These are phyloP conservation scores for Aspergillus fumigatus DNA, from an alignment of 2,329 filamentous ascomycete genomes.

Conservation along the genomic window DNA sequence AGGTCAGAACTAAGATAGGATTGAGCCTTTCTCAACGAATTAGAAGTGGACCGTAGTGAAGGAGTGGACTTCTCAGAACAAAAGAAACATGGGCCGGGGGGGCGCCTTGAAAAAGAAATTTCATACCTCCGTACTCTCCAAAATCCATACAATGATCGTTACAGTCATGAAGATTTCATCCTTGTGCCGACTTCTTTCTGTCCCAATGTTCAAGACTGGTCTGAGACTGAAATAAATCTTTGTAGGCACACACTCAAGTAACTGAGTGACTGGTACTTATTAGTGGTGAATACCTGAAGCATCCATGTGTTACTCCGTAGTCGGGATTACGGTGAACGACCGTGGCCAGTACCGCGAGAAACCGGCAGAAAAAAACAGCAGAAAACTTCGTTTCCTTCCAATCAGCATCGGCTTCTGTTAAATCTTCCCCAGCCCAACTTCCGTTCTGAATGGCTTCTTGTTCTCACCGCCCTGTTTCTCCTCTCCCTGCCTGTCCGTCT, in stretches of 20 bases:
- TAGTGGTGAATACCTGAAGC: too few relatives aligned
- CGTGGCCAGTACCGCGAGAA: neutral
- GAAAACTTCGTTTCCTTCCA: neutral
- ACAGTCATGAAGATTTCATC: neutral
- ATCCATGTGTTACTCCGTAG: neutral
- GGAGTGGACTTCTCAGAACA: neutral
- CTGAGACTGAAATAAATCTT: neutral
- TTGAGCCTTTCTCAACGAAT: neutral
- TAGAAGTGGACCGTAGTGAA: neutral
- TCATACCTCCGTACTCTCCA: neutral
- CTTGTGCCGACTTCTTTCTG: neutral
- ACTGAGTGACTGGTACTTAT: too few relatives aligned
- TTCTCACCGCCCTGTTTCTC: slow-evolving; percentile 9
- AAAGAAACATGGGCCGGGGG: neutral
- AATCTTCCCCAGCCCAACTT: neutral
- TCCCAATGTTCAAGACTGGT: neutral
- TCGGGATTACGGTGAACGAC: neutral
- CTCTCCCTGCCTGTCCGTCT: slow-evolving; percentile 20
- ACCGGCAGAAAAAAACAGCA: slow-evolving; percentile 10
- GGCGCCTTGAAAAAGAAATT: neutral
- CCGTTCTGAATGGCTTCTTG: neutral
- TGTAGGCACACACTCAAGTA: too few relatives aligned
- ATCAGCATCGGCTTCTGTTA: slow-evolving; percentile 6
- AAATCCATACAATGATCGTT: neutral
- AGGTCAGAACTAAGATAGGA: neutral